A percentile compares a stretch with the other conserved stretches of the same genome.
Conservation (phyloP, 768 basidiomycete genomes). For the Podaxis sp. region DNA sequence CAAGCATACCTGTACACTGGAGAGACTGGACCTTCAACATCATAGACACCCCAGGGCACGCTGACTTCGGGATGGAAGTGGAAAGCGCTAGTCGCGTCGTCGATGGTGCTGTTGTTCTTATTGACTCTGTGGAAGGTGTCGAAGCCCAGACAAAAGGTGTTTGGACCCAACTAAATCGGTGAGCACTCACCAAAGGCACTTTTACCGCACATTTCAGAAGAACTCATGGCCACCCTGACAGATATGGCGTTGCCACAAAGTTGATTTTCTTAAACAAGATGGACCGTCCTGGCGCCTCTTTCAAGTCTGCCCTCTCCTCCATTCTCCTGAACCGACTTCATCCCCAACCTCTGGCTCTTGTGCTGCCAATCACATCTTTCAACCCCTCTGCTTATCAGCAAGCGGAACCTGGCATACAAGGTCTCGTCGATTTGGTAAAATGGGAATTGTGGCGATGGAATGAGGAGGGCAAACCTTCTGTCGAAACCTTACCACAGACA, state of each 20-base stretch:
- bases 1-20: slow-evolving; percentile 87
- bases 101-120: slow-evolving; percentile 83
- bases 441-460: slow-evolving; percentile 84
- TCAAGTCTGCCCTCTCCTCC: slow-evolving; percentile 66
- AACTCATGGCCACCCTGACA: slow-evolving; percentile 21
- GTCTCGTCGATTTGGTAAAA: slow-evolving; percentile 76
- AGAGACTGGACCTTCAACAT: slow-evolving; percentile 82
- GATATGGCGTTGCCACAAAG: slow-evolving; percentile 75
- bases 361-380: slow-evolving; percentile 78
- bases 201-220: not conserved
- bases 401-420: slow-evolving; percentile 82
- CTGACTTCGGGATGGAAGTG: slow-evolving; percentile 96
- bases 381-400: slow-evolving; percentile 55
- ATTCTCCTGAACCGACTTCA: slow-evolving; percentile 73
- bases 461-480: slow-evolving; percentile 37
- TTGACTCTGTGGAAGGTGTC: slow-evolving; percentile 90
- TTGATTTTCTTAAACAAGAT: slow-evolving; percentile 86
- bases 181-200: slow-evolving; percentile 29
- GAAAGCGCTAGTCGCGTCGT: slow-evolving; percentile 89
- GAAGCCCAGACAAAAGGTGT: slow-evolving; percentile 89
- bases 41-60: slow-evolving; percentile 89
- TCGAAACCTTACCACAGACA: slow-evolving; percentile 48
- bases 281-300: slow-evolving; percentile 82
- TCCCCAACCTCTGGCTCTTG: slow-evolving; percentile 62
- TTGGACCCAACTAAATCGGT: slow-evolving; percentile 86